A percentile compares a stretch with the other conserved stretches of the same genome.
Conservation (phyloP, 2,329 filamentous ascomycete genomes). For the Fusarium sp. region DNA sequence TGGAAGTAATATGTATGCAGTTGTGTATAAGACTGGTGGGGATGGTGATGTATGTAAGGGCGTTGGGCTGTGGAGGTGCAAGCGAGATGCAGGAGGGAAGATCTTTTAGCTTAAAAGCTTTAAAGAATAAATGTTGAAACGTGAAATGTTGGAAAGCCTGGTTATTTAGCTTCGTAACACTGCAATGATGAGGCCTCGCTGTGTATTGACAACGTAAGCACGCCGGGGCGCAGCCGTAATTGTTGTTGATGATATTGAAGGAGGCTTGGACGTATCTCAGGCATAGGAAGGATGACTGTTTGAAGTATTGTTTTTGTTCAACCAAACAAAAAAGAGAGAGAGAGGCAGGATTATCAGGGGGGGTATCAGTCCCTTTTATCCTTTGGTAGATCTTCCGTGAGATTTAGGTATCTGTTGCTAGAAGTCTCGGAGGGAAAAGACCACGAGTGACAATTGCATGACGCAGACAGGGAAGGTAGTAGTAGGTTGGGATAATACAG, state of each 20-base stretch:
- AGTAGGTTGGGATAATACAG: slow-evolving; percentile 14
- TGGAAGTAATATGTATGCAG: neutral
- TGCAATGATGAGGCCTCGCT: slow-evolving; percentile 38
- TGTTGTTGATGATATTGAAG: slow-evolving; percentile 31
- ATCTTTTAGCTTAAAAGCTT: slow-evolving; percentile 20
- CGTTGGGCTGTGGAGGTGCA: slow-evolving; percentile 7
- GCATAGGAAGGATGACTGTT: slow-evolving; percentile 23
- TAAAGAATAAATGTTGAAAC: slow-evolving; percentile 20
- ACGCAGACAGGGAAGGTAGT: slow-evolving; percentile 29
- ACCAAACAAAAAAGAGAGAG: slow-evolving; percentile 29
- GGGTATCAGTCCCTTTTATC: slow-evolving; percentile 34
- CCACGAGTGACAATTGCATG: slow-evolving; percentile 39
- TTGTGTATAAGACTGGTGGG: neutral
- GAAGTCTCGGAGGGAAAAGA: slow-evolving; percentile 11
- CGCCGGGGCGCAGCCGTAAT: slow-evolving; percentile 34
- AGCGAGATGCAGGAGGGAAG: slow-evolving; percentile 9
- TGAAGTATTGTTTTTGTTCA: slow-evolving; percentile 31
- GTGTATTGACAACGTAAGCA: slow-evolving; percentile 44
- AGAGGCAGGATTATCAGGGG: slow-evolving; percentile 10
- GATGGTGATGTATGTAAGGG: slow-evolving; percentile 12
- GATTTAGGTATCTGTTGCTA: slow-evolving; percentile 15
- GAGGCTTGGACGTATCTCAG: slow-evolving; percentile 41
- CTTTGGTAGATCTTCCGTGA: slow-evolving; percentile 25
- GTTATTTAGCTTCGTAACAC: slow-evolving; percentile 40
- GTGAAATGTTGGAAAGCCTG: slow-evolving; percentile 27